phyloP scores from a whole-genome alignment of 805 yeast species.

The Kodamaea neixiangensis region DNA sequence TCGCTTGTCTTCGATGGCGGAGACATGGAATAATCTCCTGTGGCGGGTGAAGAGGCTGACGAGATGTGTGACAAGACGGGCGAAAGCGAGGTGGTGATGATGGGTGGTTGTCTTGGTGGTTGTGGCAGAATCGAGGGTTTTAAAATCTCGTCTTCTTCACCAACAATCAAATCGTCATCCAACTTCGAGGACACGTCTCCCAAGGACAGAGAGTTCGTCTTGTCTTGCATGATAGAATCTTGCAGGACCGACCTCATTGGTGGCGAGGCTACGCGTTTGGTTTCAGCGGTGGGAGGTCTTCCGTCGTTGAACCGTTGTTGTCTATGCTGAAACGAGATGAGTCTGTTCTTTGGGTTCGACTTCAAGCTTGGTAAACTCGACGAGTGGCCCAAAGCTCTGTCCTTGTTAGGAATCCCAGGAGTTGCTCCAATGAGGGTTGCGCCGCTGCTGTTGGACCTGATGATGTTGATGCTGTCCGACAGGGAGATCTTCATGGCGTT shows the following conservation, averaged over 20 bases:
- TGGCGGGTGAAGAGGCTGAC: background rate
- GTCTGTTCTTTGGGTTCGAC: slow-evolving; percentile 14
- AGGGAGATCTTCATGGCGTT: slow-evolving; percentile 42
- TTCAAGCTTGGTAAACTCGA: slow-evolving; percentile 24
- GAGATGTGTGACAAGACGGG: background rate
- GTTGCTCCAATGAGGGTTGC: slow-evolving; percentile 7
- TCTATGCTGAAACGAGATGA: slow-evolving; percentile 8
- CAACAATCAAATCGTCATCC: background rate
- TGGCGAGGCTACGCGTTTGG: slow-evolving; percentile 13
- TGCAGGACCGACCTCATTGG: slow-evolving; percentile 8
- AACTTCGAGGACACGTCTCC: background rate
- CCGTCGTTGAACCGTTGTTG: slow-evolving; percentile 10
- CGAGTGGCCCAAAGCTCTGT: slow-evolving; percentile 22
- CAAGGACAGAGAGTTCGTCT: slow-evolving; percentile 3
- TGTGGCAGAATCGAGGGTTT: background rate
- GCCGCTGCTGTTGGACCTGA: slow-evolving; percentile 17
- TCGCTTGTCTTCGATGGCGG: background rate
- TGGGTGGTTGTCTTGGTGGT: background rate
- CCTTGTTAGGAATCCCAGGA: slow-evolving; percentile 9
- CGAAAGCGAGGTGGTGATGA: slow-evolving; percentile 5
- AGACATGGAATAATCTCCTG: background rate
- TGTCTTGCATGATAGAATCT: slow-evolving; percentile 4
- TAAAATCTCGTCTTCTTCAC: background rate
- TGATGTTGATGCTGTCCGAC: slow-evolving; percentile 29
- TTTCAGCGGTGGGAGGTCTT: slow-evolving; percentile 8